Evolutionary conservation across 2,329 filamentous ascomycete species (phyloP), one percentile per base, ranked within the genome.

Genomic region (Colletotrichum tabaci): DNA sequence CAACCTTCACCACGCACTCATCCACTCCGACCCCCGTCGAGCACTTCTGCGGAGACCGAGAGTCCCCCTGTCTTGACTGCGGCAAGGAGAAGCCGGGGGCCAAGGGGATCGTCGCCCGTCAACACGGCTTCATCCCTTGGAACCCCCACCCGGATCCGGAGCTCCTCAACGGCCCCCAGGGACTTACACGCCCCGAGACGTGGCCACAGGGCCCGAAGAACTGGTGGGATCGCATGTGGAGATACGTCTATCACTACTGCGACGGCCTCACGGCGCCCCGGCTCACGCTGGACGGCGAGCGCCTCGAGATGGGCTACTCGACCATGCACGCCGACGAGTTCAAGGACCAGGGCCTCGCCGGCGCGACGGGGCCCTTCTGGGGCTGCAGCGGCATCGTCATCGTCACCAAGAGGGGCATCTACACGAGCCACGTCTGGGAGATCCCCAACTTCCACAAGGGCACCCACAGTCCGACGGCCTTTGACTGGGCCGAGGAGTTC

Each of bases 221-320:
- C 44, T 74, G 72, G 72, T 73, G 46, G 23, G 12, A 26, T 4
- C 55, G 61, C 7, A 88, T 88, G 68, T 88, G 86, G 71, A 84
- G 78, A 60, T 78, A 78, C 53, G 74, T 77, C 35, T 75, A 74
- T 35, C 73, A 40, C 49, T 70, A 73, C 26, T 63, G 72, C 42
- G 44, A 52, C 18, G 55, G 57, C 2, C 42, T 67, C 18, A 46
- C 42, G 12, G 18, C 30, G 38, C 18, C n/a, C 7, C 12, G 49
- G 15, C 30, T 47, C 6, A 55, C 44, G 13, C 44, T 66, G 7
- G 35, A 46, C 38, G 47, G 38, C 4, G 53, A 69, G 21, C n/a
- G n/a, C 9, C 18, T 52, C 30, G 18, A 53, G 18, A 47, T 55
- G 18, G 57, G 60, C 38, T 63, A 53, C 58, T 66, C 57, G 57